Conservation (phyloP, 768 basidiomycete genomes). For the Astraeus odoratus region DNA sequence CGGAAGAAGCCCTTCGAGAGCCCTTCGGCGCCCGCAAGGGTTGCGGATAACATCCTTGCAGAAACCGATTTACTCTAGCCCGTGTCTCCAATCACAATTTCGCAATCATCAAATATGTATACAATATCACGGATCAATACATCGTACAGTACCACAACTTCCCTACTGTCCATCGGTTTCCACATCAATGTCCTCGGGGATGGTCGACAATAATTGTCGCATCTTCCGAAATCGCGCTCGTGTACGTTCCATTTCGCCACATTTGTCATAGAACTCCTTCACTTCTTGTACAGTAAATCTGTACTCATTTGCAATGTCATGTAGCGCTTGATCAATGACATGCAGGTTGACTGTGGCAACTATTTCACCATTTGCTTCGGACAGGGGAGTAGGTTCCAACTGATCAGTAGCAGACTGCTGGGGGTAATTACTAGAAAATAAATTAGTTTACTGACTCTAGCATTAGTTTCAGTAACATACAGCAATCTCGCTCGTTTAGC, state of each 20-base stretch:
- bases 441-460: constrained; percentile 1
- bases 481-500: constrained; percentile 39
- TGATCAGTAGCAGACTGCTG: constrained; percentile 2
- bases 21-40: constrained; percentile 73
- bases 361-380: constrained; percentile 6
- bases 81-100: neutral
- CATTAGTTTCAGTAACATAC: constrained; percentile 25
- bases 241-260: constrained; percentile 64
- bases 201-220: constrained; percentile 39
- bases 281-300: constrained; percentile 74
- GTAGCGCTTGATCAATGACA: constrained; percentile 58
- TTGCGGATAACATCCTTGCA: constrained; percentile 56
- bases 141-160: neutral
- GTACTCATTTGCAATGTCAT: constrained; percentile 60
- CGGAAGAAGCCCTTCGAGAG: constrained; percentile 73
- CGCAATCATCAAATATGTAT: neutral
- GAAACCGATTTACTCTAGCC: constrained; percentile 48
- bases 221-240: constrained; percentile 59
- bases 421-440: constrained; percentile 2
- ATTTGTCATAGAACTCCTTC: constrained; percentile 68
- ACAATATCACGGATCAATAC: neutral
- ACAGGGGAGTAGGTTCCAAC: constrained; percentile 2
- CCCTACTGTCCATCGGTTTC: constrained; percentile 5
- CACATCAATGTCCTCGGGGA: constrained; percentile 17
- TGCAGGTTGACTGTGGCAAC: constrained; percentile 32